Base-by-base conservation (phyloP, 164 flowering plant species). In the Magnolia officinalis region DNA sequence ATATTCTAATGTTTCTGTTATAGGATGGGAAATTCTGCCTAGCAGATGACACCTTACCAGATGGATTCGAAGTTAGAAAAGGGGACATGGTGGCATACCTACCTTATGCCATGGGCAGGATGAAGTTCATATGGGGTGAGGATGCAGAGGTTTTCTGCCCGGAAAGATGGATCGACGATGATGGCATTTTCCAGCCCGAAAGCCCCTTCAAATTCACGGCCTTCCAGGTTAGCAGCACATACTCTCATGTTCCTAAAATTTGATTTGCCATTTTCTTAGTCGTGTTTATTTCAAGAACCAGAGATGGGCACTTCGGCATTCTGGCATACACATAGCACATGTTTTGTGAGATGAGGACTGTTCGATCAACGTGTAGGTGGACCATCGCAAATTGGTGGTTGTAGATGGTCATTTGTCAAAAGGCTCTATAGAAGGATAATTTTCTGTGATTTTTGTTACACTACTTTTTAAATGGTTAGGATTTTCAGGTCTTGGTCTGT, bases 71-170 rank as follows among this genome's bases (percentile, higher is more conserved):
- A 71, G 50, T 91, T 51, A 86, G 76, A 71, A 87, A 86, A 76
- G 98, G 96, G 7, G 94, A 91, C 74, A 79, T 75, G 0, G 84
- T 91, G 8, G 75, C 79, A 75, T 89, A 88, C 78, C 58, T 85
- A 67, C 78, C 93, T 18, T 91, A 89, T 78, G 83, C 92, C 14
- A 91, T 93, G 98, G 98, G 91, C 8, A 85, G 98, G 75, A 89
- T 91, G 98, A 67, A 80, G 45, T 80, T 73, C 80, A 78, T 93
- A 2, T 91, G 98, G 98, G 95, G 98, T 16, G 92, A 88, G 19
- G 90, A 93, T 79, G 92, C 92, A 1, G 84, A 82, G 72, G 90
- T 82, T 14, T 90, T 90, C 63, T 76, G 80, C 52, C 96, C 94
- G 0, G 89, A 92, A 75, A 84, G 96, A 83, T 90, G 95, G 97